These are phyloP conservation scores for Castanea crenata DNA, from an alignment of 306 rosid genomes.

Conservation along the genomic window DNA sequence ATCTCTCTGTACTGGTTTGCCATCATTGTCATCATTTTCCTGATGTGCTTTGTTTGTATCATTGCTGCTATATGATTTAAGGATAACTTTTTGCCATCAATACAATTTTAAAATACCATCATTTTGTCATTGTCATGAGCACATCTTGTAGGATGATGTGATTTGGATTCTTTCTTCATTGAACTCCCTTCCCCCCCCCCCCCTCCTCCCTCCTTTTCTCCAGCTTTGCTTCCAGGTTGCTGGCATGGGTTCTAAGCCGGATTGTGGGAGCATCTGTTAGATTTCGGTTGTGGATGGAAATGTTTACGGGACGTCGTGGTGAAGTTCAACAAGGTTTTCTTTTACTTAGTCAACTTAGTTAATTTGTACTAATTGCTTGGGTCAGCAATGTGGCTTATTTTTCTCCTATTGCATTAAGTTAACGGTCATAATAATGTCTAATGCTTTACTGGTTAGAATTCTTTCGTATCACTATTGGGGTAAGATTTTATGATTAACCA, in stretches of 20 bases:
- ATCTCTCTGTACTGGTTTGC: neutral
- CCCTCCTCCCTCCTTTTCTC: constrained; percentile 13
- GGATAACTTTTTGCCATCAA: constrained; percentile 3
- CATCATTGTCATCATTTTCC: neutral
- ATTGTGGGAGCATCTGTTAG: constrained; percentile 81
- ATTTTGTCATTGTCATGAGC: neutral
- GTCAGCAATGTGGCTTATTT: constrained; percentile 3
- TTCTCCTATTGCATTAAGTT: constrained; percentile 11
- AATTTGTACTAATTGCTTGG: constrained; percentile 13
- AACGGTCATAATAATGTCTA: constrained; percentile 3
- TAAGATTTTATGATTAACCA: neutral
- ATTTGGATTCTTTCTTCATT: constrained; percentile 17
- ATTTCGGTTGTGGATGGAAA: constrained; percentile 95
- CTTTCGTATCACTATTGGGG: neutral
- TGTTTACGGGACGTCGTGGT: constrained; percentile 81
- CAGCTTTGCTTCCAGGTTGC: constrained; percentile 83
- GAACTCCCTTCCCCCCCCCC: neutral
- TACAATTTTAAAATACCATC: constrained; percentile 6
- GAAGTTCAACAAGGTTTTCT: constrained; percentile 84
- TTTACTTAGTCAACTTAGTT: constrained; percentile 23
- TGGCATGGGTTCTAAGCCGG: constrained; percentile 92
- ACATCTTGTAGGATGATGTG: constrained; percentile 1
- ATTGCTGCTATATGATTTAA: neutral
- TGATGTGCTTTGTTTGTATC: neutral
- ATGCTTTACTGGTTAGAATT: neutral